These are phyloP conservation scores for Aspergillus caelatus DNA, from an alignment of 2,329 filamentous ascomycete species.

Conservation along the genomic window DNA sequence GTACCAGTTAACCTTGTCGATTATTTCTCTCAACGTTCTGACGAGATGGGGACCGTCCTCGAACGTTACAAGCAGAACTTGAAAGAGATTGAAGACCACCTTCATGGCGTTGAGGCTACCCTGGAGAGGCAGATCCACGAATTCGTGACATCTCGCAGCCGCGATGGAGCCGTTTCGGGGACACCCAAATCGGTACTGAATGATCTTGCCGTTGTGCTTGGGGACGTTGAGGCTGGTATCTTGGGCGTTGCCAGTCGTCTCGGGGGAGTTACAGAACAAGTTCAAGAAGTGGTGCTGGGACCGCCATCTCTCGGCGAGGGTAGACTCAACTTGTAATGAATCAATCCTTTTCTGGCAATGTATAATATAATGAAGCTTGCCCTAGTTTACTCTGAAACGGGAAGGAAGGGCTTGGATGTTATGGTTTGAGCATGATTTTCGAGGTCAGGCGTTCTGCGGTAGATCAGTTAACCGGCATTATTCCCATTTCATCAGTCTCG, in stretches of 20 bases:
- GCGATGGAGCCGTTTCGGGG: conserved; percentile 42
- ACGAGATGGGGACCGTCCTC: conserved; percentile 63
- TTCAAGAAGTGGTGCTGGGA: conserved; percentile 59
- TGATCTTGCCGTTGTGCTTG: conserved; percentile 60
- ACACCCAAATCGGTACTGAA: conserved; percentile 48
- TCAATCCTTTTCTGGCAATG: conserved; percentile 3
- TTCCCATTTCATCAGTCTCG: background rate
- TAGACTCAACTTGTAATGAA: conserved; percentile 25
- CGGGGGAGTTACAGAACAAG: conserved; percentile 61
- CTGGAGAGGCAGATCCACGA: conserved; percentile 64
- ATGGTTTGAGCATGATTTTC: conserved; percentile 13
- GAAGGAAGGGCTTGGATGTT: background rate
- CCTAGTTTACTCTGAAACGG: background rate
- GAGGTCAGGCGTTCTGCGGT: conserved; percentile 12
- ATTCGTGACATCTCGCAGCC: conserved; percentile 47
- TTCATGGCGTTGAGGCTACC: conserved; percentile 64
- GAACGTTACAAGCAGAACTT: conserved; percentile 61
- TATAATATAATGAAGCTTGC: conserved; percentile 15
- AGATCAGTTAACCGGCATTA: conserved; percentile 5
- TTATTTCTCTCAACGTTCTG: conserved; percentile 65
- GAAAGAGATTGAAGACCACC: conserved; percentile 66
- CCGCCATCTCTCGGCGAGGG: conserved; percentile 34
- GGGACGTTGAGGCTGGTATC: conserved; percentile 68
- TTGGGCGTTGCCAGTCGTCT: conserved; percentile 65
- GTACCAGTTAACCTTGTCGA: conserved; percentile 63